phyloP scores from a whole-genome alignment of 2,329 filamentous ascomycete genomes.

The Alternaria infectoria region DNA sequence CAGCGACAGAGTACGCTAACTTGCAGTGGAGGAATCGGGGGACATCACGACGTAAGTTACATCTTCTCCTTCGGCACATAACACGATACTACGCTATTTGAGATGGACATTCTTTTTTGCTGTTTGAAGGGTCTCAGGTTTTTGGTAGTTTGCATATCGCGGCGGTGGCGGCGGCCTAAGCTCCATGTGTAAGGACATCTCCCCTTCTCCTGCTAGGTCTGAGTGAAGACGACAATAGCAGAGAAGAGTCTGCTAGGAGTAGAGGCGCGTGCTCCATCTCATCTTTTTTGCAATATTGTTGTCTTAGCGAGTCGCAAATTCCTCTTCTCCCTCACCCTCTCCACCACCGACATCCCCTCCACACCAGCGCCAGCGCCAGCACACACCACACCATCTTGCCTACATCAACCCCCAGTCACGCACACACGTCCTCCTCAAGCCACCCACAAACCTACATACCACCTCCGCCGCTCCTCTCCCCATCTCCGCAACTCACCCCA shows the following conservation, averaged over 20 bases:
- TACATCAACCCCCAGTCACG: neutral
- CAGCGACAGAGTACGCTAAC: neutral
- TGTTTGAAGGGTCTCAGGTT: neutral
- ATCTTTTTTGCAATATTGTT: neutral
- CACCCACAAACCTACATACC: neutral
- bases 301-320: neutral
- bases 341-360: neutral
- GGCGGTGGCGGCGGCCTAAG: neutral
- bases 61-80: neutral
- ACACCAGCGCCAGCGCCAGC: neutral
- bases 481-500: neutral
- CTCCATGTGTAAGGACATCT: neutral
- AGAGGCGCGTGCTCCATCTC: neutral
- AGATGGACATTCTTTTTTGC: neutral
- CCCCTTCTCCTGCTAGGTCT: neutral
- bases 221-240: neutral
- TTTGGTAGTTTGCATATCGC: neutral
- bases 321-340: neutral
- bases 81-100: neutral
- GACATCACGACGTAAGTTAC: neutral
- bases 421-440: neutral
- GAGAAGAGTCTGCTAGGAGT: neutral
- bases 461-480: neutral
- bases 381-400: neutral
- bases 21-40: neutral